Evolutionary conservation across 2,329 filamentous ascomycete genomes (phyloP).

Genomic region (Elsinoe arachidis): DNA sequence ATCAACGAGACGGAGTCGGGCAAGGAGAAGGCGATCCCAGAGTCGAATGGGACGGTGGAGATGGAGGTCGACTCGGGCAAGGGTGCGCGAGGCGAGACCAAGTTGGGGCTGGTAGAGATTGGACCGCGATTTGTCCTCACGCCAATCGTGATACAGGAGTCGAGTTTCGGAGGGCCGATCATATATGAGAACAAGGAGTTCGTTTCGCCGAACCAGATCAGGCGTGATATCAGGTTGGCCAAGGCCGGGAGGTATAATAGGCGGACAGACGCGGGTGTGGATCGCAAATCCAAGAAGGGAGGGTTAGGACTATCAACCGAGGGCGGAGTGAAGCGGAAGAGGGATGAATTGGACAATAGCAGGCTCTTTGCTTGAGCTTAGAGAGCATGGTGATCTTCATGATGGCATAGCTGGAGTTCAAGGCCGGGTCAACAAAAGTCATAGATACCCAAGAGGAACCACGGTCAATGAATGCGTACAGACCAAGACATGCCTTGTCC

Average conservation of each 20-base stretch:
- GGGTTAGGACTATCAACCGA: constrained; percentile 65
- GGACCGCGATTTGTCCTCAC: constrained; percentile 88
- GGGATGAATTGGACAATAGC: constrained; percentile 66
- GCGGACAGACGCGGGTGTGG: constrained; percentile 64
- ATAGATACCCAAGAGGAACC: neutral
- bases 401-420: neutral
- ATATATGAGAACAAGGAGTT: constrained; percentile 99
- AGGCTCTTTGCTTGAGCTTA: constrained; percentile 59
- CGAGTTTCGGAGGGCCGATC: constrained; percentile 88
- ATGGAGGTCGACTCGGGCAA: constrained; percentile 34
- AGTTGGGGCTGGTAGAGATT: constrained; percentile 81
- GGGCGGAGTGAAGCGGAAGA: constrained; percentile 53
- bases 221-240: constrained; percentile 66
- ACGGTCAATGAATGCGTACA: neutral
- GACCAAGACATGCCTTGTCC: no score
- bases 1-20: constrained; percentile 72
- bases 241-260: constrained; percentile 72
- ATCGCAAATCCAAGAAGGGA: constrained; percentile 64
- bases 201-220: constrained; percentile 88
- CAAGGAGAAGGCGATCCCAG: constrained; percentile 30
- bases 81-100: constrained; percentile 51
- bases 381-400: neutral
- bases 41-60: constrained; percentile 21
- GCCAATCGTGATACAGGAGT: constrained; percentile 90
- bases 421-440: neutral